Evolutionary conservation across 2,329 filamentous ascomycete genomes (phyloP).

Genomic region (Cercospora sp.): DNA sequence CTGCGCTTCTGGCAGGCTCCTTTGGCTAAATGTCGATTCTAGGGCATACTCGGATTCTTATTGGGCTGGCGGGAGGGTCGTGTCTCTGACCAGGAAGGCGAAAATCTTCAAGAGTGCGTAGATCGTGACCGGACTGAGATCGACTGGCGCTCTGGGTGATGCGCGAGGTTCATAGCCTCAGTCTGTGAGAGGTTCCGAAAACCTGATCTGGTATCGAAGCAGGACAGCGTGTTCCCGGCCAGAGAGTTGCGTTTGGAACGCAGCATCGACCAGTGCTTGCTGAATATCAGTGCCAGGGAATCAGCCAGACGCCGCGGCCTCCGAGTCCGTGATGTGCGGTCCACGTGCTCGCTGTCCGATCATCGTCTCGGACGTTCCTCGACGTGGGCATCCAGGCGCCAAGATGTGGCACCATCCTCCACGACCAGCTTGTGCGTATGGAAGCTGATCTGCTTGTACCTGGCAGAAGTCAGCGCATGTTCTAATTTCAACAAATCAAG

Average conservation of each 20-base stretch:
- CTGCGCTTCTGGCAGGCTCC: not conserved
- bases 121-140: not conserved
- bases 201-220: not conserved
- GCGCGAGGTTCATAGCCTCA: not conserved
- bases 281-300: too few relatives aligned
- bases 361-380: conserved; percentile 1
- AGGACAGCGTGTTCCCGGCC: not conserved
- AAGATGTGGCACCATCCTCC: conserved; percentile 62
- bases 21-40: not conserved
- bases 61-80: not conserved
- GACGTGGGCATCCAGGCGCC: conserved; percentile 43
- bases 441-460: conserved; percentile 47
- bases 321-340: not conserved
- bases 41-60: not conserved
- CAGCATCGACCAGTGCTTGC: too few relatives aligned
- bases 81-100: not conserved
- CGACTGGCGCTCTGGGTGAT: not conserved
- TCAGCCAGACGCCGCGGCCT: too few relatives aligned
- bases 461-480: conserved; percentile 3
- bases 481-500: not conserved
- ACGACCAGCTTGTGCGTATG: conserved; percentile 57
- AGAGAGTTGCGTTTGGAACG: not conserved
- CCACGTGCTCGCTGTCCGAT: not conserved
- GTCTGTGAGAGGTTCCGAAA: not conserved
- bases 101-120: not conserved